A percentile compares a stretch with the other conserved stretches of the same genome.
Conservation (phyloP, 768 basidiomycete genomes). For the Pilatotrama ljubarskyi region DNA sequence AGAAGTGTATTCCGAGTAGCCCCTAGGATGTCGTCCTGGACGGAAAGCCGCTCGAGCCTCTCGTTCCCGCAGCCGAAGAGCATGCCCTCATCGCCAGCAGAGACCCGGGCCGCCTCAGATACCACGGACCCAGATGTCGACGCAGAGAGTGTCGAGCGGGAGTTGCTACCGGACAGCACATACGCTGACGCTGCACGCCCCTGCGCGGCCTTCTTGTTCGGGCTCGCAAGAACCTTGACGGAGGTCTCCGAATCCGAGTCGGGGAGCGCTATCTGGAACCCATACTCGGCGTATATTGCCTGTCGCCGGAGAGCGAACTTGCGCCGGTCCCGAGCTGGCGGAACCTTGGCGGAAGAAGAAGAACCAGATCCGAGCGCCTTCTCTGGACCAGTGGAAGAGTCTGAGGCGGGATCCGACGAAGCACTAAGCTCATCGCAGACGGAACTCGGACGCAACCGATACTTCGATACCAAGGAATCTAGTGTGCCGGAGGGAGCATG, state of each 20-base stretch:
- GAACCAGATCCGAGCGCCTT: background rate
- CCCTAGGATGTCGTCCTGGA: conserved; percentile 5
- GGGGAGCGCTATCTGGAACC: conserved; percentile 16
- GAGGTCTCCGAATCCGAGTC: conserved; percentile 16
- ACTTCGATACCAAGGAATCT: conserved; percentile 3
- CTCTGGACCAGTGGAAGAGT: background rate
- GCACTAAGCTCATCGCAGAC: too few relatives aligned
- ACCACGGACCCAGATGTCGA: background rate
- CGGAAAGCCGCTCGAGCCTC: conserved; percentile 10
- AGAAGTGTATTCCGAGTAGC: background rate
- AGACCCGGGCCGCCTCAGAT: background rate
- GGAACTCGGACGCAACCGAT: background rate
- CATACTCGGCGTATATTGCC: conserved; percentile 17
- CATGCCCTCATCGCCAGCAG: background rate
- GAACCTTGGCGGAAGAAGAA: background rate
- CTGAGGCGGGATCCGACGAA: background rate
- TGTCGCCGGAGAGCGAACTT: conserved; percentile 16
- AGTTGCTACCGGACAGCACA: background rate
- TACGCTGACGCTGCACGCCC: conserved; percentile 5
- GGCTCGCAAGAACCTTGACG: conserved; percentile 4
- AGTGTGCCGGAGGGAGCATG: background rate
- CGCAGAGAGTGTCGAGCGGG: background rate
- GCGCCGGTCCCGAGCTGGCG: background rate
- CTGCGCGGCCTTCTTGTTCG: background rate
- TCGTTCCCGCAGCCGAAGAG: background rate